phyloP scores from a whole-genome alignment of 306 rosid genomes.

The Glycine latifolia region DNA sequence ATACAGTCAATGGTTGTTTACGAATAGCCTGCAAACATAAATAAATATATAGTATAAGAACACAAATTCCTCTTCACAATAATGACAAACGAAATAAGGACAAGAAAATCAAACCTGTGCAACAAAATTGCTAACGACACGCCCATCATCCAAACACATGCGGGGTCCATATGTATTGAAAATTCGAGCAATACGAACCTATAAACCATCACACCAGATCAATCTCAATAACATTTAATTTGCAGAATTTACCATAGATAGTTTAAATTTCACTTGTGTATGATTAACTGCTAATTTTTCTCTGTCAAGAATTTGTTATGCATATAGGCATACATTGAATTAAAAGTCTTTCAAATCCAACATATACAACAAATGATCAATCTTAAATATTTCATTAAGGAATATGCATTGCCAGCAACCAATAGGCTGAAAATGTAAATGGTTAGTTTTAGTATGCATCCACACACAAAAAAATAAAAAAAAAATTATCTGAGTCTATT shows the following conservation, averaged over 20 bases:
- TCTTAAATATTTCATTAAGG: not conserved
- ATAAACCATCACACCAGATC: constrained; percentile 43
- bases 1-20: constrained; percentile 88
- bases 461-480: no score
- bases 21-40: constrained; percentile 79
- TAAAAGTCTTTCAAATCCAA: no score
- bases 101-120: constrained; percentile 73
- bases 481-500: no score
- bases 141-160: constrained; percentile 98
- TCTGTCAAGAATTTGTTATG: no score
- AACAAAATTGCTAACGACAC: constrained; percentile 96
- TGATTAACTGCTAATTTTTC: no score
- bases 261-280: no score
- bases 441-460: no score
- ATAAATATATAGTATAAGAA: not conserved
- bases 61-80: not conserved
- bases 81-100: constrained; percentile 1
- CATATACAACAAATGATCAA: no score
- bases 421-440: no score
- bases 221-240: not conserved
- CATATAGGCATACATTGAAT: no score
- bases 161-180: constrained; percentile 96
- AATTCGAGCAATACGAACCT: constrained; percentile 99
- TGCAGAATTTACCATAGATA: no score
- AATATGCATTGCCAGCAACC: not conserved